These are phyloP conservation scores for Betula pendula DNA, from an alignment of 306 rosid species.

Conservation along the genomic window DNA sequence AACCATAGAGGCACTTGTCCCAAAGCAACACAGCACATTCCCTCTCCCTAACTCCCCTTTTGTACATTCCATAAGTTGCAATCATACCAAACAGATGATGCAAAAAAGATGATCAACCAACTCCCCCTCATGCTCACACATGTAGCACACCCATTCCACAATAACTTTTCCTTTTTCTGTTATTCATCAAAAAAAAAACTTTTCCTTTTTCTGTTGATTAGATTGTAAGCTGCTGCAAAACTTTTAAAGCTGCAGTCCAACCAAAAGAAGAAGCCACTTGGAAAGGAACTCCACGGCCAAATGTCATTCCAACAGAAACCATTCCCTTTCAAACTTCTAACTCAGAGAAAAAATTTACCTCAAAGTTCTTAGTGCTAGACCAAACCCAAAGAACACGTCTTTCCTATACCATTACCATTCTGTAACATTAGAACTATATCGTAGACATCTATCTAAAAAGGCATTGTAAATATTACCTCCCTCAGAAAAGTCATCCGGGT, in stretches of 20 bases:
- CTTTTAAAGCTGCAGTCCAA: not conserved
- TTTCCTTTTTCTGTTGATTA: not conserved
- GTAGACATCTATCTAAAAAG: not conserved
- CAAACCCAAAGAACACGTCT: not conserved
- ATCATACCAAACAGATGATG: too few relatives aligned
- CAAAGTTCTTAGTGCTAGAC: not conserved
- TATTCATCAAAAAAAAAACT: too few relatives aligned
- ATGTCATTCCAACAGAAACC: not conserved
- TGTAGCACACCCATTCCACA: not conserved
- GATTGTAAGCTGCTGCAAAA: not conserved
- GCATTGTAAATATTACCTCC: conserved; percentile 56
- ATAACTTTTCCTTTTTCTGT: not conserved
- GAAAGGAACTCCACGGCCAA: not conserved
- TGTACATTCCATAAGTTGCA: not conserved
- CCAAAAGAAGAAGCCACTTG: not conserved
- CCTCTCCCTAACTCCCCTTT: not conserved
- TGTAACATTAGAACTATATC: not conserved
- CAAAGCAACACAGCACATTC: not conserved
- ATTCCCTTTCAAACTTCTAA: not conserved
- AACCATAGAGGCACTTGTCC: not conserved
- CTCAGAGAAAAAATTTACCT: not conserved
- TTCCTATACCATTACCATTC: not conserved
- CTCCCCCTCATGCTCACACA: not conserved
- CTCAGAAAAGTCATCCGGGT: conserved; percentile 39
- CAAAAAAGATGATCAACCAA: not conserved